phyloP scores from a whole-genome alignment of 1,139 yeast species.

The Hyphopichia fennica region DNA sequence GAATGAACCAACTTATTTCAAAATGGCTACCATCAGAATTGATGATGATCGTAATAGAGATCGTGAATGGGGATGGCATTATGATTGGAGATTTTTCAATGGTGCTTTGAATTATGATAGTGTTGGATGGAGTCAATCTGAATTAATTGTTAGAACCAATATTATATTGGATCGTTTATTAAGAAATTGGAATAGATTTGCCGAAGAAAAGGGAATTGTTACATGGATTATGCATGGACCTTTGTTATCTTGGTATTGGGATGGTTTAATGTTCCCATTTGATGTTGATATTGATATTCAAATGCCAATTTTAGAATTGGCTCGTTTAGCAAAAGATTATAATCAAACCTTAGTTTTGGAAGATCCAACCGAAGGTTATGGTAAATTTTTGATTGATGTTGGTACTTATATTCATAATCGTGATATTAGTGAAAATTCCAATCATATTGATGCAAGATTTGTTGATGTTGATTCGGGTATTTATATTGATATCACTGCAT shows the following conservation, averaged over 20 bases:
- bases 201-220: constrained; percentile 30
- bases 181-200: constrained; percentile 22
- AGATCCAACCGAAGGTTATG: constrained; percentile 26
- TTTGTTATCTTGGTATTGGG: constrained; percentile 38
- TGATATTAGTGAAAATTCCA: constrained; percentile 17
- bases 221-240: constrained; percentile 33
- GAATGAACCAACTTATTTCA: constrained; percentile 32
- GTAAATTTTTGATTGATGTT: constrained; percentile 24
- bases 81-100: constrained; percentile 42
- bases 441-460: constrained; percentile 28
- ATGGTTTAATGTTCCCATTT: constrained; percentile 55
- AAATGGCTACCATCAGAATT: constrained; percentile 29
- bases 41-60: constrained; percentile 24
- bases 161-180: constrained; percentile 27
- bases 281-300: constrained; percentile 55
- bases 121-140: constrained; percentile 26
- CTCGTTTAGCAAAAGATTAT: constrained; percentile 34
- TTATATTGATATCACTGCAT: constrained; percentile 26
- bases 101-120: constrained; percentile 31
- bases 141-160: constrained; percentile 22
- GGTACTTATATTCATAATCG: constrained; percentile 25
- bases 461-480: constrained; percentile 28
- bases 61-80: constrained; percentile 39
- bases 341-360: constrained; percentile 47
- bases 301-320: constrained; percentile 34